Conservation (phyloP, 78 protist genomes). For the Speleostelium caveatum region DNA sequence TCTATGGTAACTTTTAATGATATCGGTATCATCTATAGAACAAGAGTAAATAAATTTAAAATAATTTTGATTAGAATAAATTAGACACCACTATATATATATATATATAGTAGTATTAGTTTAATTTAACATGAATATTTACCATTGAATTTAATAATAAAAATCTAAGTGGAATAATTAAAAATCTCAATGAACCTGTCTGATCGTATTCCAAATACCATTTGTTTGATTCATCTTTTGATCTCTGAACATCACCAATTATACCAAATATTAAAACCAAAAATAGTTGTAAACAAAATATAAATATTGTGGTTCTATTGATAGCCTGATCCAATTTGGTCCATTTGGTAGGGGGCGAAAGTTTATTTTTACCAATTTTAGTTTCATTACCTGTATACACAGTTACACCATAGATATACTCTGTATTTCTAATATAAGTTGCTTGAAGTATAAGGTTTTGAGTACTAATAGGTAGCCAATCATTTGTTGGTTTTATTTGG, state of each 20-base stretch:
- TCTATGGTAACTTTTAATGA: slow-evolving; percentile 91
- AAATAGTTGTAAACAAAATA: slow-evolving; percentile 82
- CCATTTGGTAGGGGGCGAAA: slow-evolving; percentile 83
- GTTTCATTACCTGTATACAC: slow-evolving; percentile 93
- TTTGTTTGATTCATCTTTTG: background rate
- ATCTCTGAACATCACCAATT: slow-evolving; percentile 49
- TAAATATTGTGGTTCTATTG: slow-evolving; percentile 53
- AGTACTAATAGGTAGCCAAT: slow-evolving; percentile 31
- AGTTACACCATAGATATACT: slow-evolving; percentile 76
- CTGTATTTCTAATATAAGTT: slow-evolving; percentile 72
- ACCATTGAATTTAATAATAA: slow-evolving; percentile 37
- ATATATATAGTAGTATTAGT: too few relatives aligned
- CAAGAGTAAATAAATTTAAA: slow-evolving; percentile 79
- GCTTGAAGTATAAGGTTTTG: slow-evolving; percentile 75
- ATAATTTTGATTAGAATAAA: background rate
- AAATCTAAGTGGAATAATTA: slow-evolving; percentile 75
- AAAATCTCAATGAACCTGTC: background rate
- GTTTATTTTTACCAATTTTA: slow-evolving; percentile 85
- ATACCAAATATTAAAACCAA: slow-evolving; percentile 80
- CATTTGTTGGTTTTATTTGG: background rate
- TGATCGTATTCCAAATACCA: slow-evolving; percentile 16
- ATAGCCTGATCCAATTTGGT: slow-evolving; percentile 81
- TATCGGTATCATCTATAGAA: slow-evolving; percentile 94
- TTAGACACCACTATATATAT: too few relatives aligned
- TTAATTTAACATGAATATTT: too few relatives aligned